phyloP scores from a whole-genome alignment of 768 basidiomycete species.

The Phanerochaete sordida region DNA sequence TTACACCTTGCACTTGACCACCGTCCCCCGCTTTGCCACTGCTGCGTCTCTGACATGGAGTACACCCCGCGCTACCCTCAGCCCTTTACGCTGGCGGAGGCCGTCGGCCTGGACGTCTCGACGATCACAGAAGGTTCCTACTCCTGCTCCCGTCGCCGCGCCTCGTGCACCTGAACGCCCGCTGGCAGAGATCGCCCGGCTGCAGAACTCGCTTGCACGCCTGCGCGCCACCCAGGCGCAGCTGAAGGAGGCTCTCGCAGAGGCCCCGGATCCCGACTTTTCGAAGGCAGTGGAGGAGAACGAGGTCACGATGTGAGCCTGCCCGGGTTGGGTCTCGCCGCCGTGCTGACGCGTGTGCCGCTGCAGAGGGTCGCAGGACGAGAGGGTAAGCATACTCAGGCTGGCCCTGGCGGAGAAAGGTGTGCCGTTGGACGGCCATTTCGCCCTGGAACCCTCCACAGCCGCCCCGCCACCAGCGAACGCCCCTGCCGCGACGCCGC shows the following conservation, averaged over 20 bases:
- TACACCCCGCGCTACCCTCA: constrained; percentile 66
- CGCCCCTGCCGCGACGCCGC: neutral
- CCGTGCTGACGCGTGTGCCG: neutral
- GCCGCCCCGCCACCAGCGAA: neutral
- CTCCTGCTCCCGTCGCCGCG: neutral
- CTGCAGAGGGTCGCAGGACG: constrained; percentile 71
- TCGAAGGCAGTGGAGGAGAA: constrained; percentile 67
- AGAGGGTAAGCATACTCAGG: constrained; percentile 64
- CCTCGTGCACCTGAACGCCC: neutral
- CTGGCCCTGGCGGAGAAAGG: constrained; percentile 65
- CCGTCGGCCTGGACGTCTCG: constrained; percentile 57
- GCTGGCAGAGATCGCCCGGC: constrained; percentile 64
- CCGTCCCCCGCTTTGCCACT: neutral
- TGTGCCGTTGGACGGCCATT: constrained; percentile 43
- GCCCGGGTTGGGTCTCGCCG: too few relatives aligned
- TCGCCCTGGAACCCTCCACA: constrained; percentile 25
- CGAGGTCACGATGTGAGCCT: constrained; percentile 61
- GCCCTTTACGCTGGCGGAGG: constrained; percentile 71
- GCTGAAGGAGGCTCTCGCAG: constrained; percentile 43
- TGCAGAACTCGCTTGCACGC: constrained; percentile 67
- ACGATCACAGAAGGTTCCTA: constrained; percentile 67
- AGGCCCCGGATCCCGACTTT: constrained; percentile 53
- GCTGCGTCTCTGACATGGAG: constrained; percentile 41
- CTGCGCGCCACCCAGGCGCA: constrained; percentile 59
- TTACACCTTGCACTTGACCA: neutral